Conservation (phyloP, 192 early-diverging fungal species). For the Coemansia sp. region DNA sequence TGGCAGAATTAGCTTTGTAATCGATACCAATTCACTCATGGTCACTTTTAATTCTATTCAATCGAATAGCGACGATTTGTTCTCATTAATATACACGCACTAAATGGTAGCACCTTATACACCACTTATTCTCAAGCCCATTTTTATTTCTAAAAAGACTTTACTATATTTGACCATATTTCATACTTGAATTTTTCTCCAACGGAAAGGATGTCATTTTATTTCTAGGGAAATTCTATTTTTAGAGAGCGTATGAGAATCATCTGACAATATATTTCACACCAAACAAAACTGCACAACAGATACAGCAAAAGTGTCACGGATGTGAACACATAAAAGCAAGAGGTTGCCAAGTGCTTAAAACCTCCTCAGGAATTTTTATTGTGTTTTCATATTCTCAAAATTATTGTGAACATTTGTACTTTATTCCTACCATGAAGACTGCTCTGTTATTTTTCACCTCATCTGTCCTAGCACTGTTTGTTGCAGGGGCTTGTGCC, state of each 20-base stretch:
- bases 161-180: not conserved
- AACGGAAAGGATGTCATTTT: not conserved
- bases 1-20: not conserved
- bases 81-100: not conserved
- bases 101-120: not conserved
- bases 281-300: no score
- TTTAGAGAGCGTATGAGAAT: not conserved
- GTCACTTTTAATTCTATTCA: not conserved
- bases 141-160: not conserved
- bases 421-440: constrained; percentile 2
- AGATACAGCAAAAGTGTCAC: no score
- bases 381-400: not conserved
- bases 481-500: constrained; percentile 2
- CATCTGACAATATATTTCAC: not conserved
- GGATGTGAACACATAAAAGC: no score
- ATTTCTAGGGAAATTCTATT: not conserved
- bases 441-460: not conserved
- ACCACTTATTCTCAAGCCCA: no score
- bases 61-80: not conserved
- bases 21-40: not conserved
- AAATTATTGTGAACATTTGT: not conserved
- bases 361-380: not conserved
- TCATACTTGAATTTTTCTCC: no score
- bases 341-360: not conserved
- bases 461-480: constrained; percentile 4